These are phyloP conservation scores for Stylosanthes scabra DNA, from an alignment of 331 rosid genomes.

Conservation along the genomic window DNA sequence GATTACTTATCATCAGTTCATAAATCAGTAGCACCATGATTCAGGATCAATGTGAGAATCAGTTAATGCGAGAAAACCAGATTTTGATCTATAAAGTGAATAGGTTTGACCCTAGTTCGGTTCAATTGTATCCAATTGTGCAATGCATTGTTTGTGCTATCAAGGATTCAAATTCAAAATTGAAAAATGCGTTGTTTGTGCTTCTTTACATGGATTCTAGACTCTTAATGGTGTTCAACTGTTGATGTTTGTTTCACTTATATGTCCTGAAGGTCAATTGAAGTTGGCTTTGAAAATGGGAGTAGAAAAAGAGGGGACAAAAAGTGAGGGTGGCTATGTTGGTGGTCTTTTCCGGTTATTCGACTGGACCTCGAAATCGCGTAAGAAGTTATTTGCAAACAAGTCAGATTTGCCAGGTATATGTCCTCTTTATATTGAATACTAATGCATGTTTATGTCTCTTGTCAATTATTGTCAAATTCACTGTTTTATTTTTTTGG, in stretches of 20 bases:
- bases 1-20: background rate
- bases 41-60: background rate
- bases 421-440: background rate
- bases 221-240: conserved; percentile 4
- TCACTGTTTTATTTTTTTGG: conserved; percentile 33
- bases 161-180: background rate
- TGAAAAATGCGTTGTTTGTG: background rate
- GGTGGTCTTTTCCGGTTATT: conserved; percentile 78
- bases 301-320: conserved; percentile 58
- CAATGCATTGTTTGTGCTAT: background rate
- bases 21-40: background rate
- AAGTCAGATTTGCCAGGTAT: conserved; percentile 68
- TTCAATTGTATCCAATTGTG: background rate
- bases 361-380: conserved; percentile 81
- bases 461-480: conserved; percentile 12
- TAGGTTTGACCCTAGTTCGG: background rate
- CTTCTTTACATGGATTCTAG: conserved; percentile 31
- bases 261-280: conserved; percentile 34
- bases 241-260: background rate
- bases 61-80: background rate
- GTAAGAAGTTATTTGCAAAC: conserved; percentile 71
- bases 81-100: background rate
- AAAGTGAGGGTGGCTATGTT: conserved; percentile 62
- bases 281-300: conserved; percentile 61
- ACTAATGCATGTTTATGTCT: conserved; percentile 6